phyloP scores from a whole-genome alignment of 2,329 filamentous ascomycete species.

The Aureobasidium subglaciale region DNA sequence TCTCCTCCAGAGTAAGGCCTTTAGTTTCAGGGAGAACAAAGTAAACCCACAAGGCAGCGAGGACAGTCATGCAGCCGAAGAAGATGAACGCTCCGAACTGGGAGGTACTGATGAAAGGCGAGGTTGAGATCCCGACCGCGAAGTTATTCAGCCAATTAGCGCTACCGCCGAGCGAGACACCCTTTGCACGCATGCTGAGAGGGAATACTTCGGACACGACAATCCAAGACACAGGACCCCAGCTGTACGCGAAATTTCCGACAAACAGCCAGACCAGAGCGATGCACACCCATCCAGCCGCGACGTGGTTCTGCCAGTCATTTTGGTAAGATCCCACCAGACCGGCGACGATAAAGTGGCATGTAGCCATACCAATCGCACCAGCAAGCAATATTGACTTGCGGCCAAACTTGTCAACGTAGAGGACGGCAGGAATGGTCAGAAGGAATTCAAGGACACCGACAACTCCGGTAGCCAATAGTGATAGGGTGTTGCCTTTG shows the following conservation, averaged over 20 bases:
- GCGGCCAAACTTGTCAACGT: conserved; percentile 58
- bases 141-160: conserved; percentile 21
- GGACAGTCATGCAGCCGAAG: conserved; percentile 20
- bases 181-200: conserved; percentile 23
- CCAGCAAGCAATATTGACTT: conserved; percentile 46
- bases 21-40: conserved; percentile 26
- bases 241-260: conserved; percentile 63
- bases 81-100: conserved; percentile 22
- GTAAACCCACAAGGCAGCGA: conserved; percentile 20
- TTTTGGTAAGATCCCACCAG: conserved; percentile 21
- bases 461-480: conserved; percentile 61
- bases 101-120: conserved; percentile 17
- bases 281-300: conserved; percentile 42
- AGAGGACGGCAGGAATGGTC: conserved; percentile 58
- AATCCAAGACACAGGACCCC: conserved; percentile 41
- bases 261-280: conserved; percentile 68
- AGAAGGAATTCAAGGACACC: conserved; percentile 61
- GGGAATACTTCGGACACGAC: conserved; percentile 25
- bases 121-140: conserved; percentile 19
- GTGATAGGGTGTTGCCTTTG: conserved; percentile 38
- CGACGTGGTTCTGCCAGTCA: conserved; percentile 23
- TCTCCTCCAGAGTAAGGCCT: conserved; percentile 23
- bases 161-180: conserved; percentile 20
- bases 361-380: conserved; percentile 25
- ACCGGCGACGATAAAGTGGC: conserved; percentile 28